A percentile compares a stretch with the other conserved stretches of the same genome.
Evolutionary conservation across 2,329 filamentous ascomycete genomes (phyloP).

Genomic region (Lecanosticta acicola): DNA sequence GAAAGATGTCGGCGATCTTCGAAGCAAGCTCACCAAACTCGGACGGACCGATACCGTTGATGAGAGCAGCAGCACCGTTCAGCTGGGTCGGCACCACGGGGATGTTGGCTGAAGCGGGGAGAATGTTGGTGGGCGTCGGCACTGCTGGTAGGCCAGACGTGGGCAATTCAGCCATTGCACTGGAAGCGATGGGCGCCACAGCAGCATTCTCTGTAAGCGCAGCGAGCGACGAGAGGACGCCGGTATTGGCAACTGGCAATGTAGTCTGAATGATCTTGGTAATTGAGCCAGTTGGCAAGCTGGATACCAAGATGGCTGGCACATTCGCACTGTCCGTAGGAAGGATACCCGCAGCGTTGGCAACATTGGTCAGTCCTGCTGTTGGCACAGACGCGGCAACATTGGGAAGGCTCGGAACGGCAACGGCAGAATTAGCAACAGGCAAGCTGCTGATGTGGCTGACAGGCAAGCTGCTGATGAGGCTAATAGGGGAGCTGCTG

Average conservation of each 20-base stretch:
- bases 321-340: neutral
- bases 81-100: neutral
- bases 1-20: neutral
- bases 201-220: slow-evolving; percentile 2
- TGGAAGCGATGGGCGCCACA: neutral
- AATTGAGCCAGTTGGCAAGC: neutral
- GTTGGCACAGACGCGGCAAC: neutral
- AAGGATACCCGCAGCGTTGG: neutral
- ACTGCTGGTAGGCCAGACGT: neutral
- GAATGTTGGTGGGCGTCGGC: slow-evolving; percentile 1
- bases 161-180: neutral
- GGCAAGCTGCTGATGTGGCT: no score
- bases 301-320: neutral
- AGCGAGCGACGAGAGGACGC: slow-evolving; percentile 2
- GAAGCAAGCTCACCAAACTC: slow-evolving; percentile 1
- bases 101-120: slow-evolving; percentile 2
- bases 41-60: neutral
- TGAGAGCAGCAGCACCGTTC: slow-evolving; percentile 4
- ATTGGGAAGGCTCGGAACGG: no score
- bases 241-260: slow-evolving; percentile 4
- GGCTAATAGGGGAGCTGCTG: no score
- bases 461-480: no score
- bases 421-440: no score
- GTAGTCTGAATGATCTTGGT: slow-evolving; percentile 2
- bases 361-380: neutral